Evolutionary conservation across 805 yeast species (phyloP).

Genomic region (Hanseniaspora occidentalis): DNA sequence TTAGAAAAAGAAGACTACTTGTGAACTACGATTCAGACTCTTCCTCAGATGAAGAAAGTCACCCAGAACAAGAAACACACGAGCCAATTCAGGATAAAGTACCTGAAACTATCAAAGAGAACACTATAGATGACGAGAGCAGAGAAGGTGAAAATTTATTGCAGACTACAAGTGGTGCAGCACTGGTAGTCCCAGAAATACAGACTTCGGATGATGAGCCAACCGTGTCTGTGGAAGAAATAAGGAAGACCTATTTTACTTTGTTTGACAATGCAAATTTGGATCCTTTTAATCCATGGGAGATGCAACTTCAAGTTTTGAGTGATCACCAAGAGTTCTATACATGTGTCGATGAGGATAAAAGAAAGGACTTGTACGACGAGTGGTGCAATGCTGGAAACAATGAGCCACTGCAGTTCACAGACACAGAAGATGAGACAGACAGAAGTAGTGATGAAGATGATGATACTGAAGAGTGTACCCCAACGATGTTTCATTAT

Average conservation of each 20-base stretch:
- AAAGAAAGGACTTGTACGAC: slow-evolving; percentile 30
- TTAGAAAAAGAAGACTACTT: slow-evolving; percentile 1
- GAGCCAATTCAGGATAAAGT: too few species aligned
- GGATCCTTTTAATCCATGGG: slow-evolving; percentile 39
- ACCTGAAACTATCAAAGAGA: too few species aligned
- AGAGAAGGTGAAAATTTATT: too few species aligned
- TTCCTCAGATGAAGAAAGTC: slow-evolving; percentile 4
- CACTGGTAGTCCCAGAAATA: too few species aligned
- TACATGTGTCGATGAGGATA: slow-evolving; percentile 21
- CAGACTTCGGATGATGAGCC: slow-evolving; percentile 10
- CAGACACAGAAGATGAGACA: slow-evolving; percentile 10
- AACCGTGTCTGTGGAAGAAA: slow-evolving; percentile 6
- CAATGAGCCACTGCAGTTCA: slow-evolving; percentile 9
- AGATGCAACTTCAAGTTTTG: slow-evolving; percentile 29
- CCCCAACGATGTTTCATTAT: slow-evolving; percentile 22
- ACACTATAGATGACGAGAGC: too few species aligned
- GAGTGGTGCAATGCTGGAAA: slow-evolving; percentile 28
- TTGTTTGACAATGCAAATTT: slow-evolving; percentile 25
- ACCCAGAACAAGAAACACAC: too few species aligned
- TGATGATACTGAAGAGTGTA: slow-evolving; percentile 9
- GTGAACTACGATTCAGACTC: slow-evolving; percentile 3
- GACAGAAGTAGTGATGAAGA: slow-evolving; percentile 5
- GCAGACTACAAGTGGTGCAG: too few species aligned
- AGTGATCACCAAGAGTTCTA: slow-evolving; percentile 32
- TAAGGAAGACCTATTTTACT: slow-evolving; percentile 16